A percentile compares a stretch with the other conserved stretches of the same genome.
These are phyloP conservation scores for Discostella stelligera DNA, from an alignment of 352 stramenopile genomes.

Conservation along the genomic window DNA sequence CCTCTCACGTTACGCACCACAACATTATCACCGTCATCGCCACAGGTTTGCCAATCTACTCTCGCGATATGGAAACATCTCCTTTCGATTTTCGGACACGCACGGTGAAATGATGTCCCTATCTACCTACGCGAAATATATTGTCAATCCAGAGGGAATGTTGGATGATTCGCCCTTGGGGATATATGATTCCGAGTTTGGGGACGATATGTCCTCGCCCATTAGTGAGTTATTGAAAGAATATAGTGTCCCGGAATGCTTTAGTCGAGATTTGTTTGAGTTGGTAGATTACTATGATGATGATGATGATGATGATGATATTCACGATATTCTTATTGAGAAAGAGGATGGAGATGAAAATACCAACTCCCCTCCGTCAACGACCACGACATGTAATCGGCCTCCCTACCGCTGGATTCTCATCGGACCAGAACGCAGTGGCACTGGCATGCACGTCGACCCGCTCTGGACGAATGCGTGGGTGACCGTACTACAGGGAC, in stretches of 20 bases:
- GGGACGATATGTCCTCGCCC: conserved; percentile 31
- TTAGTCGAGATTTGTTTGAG: conserved; percentile 77
- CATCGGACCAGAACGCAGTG: conserved; percentile 77
- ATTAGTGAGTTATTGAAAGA: conserved; percentile 62
- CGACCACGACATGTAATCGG: conserved; percentile 28
- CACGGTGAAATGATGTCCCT: conserved; percentile 78
- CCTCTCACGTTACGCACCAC: not conserved
- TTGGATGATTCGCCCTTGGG: conserved; percentile 78
- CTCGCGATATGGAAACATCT: conserved; percentile 59
- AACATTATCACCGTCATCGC: not conserved
- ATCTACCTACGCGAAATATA: conserved; percentile 76
- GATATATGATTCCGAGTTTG: conserved; percentile 83
- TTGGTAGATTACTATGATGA: conserved; percentile 26
- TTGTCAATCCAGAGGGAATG: conserved; percentile 56
- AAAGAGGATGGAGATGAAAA: not conserved
- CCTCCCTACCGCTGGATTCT: conserved; percentile 85
- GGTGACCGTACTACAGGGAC: conserved; percentile 92
- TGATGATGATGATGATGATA: conserved; percentile 17
- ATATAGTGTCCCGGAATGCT: conserved; percentile 76
- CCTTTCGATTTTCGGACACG: conserved; percentile 77
- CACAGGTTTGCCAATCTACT: conserved; percentile 60
- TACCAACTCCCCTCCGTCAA: too few relatives aligned
- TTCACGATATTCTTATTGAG: conserved; percentile 1
- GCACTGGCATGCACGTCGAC: conserved; percentile 89
- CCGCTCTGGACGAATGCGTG: conserved; percentile 93